phyloP scores from a whole-genome alignment of 345 rosid genomes.

The Physaria fendleri region DNA sequence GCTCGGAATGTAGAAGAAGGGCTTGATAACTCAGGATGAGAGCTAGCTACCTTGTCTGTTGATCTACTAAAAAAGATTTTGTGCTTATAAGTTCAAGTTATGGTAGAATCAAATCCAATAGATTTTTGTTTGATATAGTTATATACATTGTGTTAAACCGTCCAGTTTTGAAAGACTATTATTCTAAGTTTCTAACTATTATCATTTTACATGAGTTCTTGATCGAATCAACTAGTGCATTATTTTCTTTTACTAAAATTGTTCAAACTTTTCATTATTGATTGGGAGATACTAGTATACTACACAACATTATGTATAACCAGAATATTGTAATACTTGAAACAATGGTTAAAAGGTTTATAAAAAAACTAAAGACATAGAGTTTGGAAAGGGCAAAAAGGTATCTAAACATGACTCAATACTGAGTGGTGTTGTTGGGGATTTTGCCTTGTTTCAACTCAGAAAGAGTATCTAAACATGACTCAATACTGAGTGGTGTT shows the following conservation, averaged over 20 bases:
- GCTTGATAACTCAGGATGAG: not conserved
- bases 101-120: conserved; percentile 4
- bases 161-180: conserved; percentile 5
- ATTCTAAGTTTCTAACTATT: not conserved
- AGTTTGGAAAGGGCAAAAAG: too few relatives aligned
- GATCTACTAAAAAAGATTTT: not conserved
- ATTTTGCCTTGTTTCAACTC: conserved; percentile 46
- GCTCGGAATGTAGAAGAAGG: conserved; percentile 16
- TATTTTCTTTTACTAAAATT: too few relatives aligned
- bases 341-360: not conserved
- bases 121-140: not conserved
- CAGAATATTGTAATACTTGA: not conserved
- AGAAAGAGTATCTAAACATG: too few relatives aligned
- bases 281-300: not conserved
- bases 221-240: too few relatives aligned
- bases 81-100: conserved; percentile 3
- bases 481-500: conserved; percentile 26
- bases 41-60: not conserved
- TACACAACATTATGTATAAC: not conserved
- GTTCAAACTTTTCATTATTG: not conserved
- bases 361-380: too few relatives aligned
- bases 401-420: conserved; percentile 3
- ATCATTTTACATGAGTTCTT: not conserved
- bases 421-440: conserved; percentile 35
- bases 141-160: not conserved